Percentiles rank a stretch among this genome's conserved stretches.
These are phyloP conservation scores for Penicillium brasilianum DNA, from an alignment of 2,329 filamentous ascomycete genomes.

Conservation along the genomic window DNA sequence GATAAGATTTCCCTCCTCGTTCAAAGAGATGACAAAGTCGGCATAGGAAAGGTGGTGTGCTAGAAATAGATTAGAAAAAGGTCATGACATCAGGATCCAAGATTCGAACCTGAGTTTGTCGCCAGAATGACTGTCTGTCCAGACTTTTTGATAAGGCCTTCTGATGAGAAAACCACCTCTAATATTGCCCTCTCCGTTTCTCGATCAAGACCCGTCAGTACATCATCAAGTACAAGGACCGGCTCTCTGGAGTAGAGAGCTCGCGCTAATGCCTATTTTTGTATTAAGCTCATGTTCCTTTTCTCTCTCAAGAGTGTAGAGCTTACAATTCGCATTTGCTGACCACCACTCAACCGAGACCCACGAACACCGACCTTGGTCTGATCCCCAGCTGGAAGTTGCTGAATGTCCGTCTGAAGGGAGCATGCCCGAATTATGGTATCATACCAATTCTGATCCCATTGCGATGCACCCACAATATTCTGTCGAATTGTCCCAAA, in stretches of 20 bases:
- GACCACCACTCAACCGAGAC: conserved; percentile 25
- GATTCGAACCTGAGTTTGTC: conserved; percentile 31
- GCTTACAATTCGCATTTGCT: conserved; percentile 34
- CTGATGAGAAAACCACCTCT: conserved; percentile 45
- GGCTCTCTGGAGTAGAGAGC: conserved; percentile 51
- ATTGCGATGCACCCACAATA: conserved; percentile 20
- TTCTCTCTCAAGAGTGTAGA: neutral
- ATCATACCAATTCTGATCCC: conserved; percentile 21
- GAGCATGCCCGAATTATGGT: conserved; percentile 17
- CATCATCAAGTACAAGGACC: conserved; percentile 53
- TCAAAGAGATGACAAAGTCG: conserved; percentile 39
- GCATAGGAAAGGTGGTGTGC: conserved; percentile 35
- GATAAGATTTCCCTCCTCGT: conserved; percentile 32
- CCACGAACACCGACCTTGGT: conserved; percentile 31
- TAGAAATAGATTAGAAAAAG: conserved; percentile 4
- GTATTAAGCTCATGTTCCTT: neutral
- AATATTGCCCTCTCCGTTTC: conserved; percentile 50
- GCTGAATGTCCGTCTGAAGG: conserved; percentile 20
- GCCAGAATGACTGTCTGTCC: conserved; percentile 42
- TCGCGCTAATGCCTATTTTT: conserved; percentile 45
- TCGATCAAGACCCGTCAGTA: conserved; percentile 51
- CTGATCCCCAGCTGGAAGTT: conserved; percentile 28
- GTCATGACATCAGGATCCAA: neutral
- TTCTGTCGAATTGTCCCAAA: conserved; percentile 24
- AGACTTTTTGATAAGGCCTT: conserved; percentile 45